Conservation (phyloP, 2,329 filamentous ascomycete species). For the Elsinoe fawcettii region DNA sequence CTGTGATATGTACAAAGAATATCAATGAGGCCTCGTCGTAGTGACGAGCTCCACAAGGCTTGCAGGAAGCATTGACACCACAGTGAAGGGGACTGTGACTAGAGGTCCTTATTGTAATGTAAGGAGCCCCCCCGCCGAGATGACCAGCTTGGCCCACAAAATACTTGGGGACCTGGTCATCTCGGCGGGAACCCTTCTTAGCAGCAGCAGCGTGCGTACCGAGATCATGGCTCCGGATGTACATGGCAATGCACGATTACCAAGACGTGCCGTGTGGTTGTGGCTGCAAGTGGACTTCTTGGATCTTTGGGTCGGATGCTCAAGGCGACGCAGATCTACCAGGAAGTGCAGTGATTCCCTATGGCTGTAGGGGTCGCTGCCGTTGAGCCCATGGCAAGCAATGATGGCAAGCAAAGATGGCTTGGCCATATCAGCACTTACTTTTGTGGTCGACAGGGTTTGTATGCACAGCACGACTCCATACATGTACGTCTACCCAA, state of each 20-base stretch:
- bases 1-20: too few relatives aligned
- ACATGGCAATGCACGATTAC: neutral
- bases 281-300: neutral
- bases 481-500: neutral
- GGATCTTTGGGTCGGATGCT: neutral
- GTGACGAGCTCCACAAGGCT: neutral
- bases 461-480: neutral
- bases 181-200: too few relatives aligned
- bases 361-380: too few relatives aligned
- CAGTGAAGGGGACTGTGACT: neutral
- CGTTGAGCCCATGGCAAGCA: neutral
- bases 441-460: neutral
- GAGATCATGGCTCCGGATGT: neutral
- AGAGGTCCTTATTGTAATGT: too few relatives aligned
- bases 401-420: neutral
- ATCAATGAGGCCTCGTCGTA: neutral
- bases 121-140: too few relatives aligned
- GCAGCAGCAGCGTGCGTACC: neutral
- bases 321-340: neutral
- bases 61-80: constrained; percentile 8
- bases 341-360: neutral
- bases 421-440: neutral
- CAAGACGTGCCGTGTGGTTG: neutral
- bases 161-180: too few relatives aligned
- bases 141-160: too few relatives aligned